These are phyloP conservation scores for Terana coerulea DNA, from an alignment of 768 basidiomycete genomes.

Conservation along the genomic window DNA sequence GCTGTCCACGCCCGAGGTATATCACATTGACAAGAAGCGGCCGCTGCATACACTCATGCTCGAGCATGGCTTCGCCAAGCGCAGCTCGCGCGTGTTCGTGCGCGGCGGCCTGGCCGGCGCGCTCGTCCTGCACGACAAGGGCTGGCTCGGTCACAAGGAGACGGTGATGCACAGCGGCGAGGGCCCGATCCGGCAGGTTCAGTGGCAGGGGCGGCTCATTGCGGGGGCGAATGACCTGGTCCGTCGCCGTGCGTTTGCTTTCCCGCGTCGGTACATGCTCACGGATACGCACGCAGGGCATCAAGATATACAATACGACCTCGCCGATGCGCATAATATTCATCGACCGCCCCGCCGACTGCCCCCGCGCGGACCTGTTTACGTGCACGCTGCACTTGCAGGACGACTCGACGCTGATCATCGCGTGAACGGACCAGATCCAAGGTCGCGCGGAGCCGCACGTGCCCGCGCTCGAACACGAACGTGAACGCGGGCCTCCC, in stretches of 20 bases:
- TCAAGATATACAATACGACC: slow-evolving; percentile 86
- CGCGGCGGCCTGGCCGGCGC: slow-evolving; percentile 91
- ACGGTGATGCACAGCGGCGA: slow-evolving; percentile 78
- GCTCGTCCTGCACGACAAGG: slow-evolving; percentile 87
- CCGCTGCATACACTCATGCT: slow-evolving; percentile 88
- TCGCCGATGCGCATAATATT: slow-evolving; percentile 77
- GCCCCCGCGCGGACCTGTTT: slow-evolving; percentile 92
- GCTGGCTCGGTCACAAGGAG: slow-evolving; percentile 95
- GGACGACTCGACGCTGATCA: slow-evolving; percentile 84
- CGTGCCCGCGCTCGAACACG: slow-evolving; percentile 47
- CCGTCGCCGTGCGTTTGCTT: slow-evolving; percentile 21
- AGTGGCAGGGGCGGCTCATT: slow-evolving; percentile 83
- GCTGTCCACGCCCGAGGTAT: slow-evolving; percentile 70
- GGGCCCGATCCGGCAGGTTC: slow-evolving; percentile 90
- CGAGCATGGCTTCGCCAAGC: slow-evolving; percentile 86
- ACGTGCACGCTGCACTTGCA: slow-evolving; percentile 92
- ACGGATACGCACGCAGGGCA: slow-evolving; percentile 50
- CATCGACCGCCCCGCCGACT: slow-evolving; percentile 77
- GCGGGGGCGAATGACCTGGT: slow-evolving; percentile 96
- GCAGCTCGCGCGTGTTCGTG: slow-evolving; percentile 72
- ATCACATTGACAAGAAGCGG: slow-evolving; percentile 86
- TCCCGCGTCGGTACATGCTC: background rate
- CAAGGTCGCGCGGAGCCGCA: slow-evolving; percentile 81
- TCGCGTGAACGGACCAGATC: slow-evolving; percentile 92
- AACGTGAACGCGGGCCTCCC: slow-evolving; percentile 45